Conservation (phyloP, 257 asterid genomes). For the Leptodermis oblonga region DNA sequence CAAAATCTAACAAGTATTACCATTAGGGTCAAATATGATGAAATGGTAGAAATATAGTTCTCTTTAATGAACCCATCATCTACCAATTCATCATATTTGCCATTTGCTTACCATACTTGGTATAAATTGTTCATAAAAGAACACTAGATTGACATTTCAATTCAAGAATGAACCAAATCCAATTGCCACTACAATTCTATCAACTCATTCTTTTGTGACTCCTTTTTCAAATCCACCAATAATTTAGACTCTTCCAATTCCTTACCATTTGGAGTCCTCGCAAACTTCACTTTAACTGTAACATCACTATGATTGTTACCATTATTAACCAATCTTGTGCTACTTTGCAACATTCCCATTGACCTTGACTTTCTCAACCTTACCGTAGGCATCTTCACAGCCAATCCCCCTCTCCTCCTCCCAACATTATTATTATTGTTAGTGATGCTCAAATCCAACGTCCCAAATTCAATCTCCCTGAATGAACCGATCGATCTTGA, state of each 20-base stretch:
- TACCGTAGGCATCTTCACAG: conserved; percentile 43
- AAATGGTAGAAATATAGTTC: no score
- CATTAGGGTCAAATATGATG: no score
- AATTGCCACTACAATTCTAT: background rate
- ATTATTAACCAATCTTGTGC: conserved; percentile 22
- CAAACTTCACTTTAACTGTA: conserved; percentile 19
- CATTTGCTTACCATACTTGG: no score
- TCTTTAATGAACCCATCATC: no score
- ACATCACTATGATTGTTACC: background rate
- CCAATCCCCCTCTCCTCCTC: conserved; percentile 41
- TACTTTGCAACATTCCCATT: conserved; percentile 50
- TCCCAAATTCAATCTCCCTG: conserved; percentile 38
- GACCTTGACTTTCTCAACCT: conserved; percentile 67
- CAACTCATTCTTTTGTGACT: background rate
- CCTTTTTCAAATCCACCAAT: conserved; percentile 22
- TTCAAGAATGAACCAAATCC: background rate
- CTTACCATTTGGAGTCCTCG: conserved; percentile 21
- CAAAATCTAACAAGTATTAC: background rate
- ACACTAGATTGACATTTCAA: background rate
- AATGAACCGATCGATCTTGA: conserved; percentile 65
- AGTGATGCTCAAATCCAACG: conserved; percentile 26
- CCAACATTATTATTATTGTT: background rate
- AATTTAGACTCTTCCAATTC: conserved; percentile 48
- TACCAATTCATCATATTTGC: no score
- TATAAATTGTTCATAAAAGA: no score